A percentile compares a stretch with the other conserved stretches of the same genome.
Conservation (phyloP, 78 protist genomes). For the Planoprotostelium fungivorum region DNA sequence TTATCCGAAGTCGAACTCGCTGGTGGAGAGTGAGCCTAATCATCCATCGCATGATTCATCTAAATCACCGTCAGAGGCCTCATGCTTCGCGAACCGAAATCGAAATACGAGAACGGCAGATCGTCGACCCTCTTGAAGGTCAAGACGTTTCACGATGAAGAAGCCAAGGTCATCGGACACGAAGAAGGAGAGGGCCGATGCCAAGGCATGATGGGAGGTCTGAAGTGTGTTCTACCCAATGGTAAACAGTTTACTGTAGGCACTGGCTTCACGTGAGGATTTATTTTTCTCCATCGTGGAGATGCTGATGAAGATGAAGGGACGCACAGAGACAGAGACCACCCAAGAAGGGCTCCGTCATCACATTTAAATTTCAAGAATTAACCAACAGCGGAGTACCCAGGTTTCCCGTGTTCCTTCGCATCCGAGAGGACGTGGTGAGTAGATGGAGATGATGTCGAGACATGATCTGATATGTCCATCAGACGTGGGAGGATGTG, state of each 20-base stretch:
- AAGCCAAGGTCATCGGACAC: conserved; percentile 18
- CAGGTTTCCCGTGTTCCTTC: conserved; percentile 23
- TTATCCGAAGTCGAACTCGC: neutral
- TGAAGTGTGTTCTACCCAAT: conserved; percentile 3
- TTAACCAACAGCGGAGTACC: conserved; percentile 14
- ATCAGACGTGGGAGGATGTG: conserved; percentile 2
- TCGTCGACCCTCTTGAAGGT: conserved; percentile 19
- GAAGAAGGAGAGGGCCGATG: conserved; percentile 18
- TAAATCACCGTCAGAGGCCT: conserved; percentile 1
- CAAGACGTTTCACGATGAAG: conserved; percentile 15
- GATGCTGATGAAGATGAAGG: neutral
- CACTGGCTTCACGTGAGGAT: conserved; percentile 1
- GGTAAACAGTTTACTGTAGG: conserved; percentile 30
- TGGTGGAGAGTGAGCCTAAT: conserved; percentile 13
- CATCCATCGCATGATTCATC: neutral
- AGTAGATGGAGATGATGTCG: neutral
- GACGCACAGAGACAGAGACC: conserved; percentile 18
- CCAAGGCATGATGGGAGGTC: conserved; percentile 8
- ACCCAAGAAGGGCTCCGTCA: conserved; percentile 13
- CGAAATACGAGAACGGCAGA: conserved; percentile 14
- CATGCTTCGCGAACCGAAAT: conserved; percentile 29
- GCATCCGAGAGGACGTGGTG: conserved; percentile 6
- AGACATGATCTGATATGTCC: neutral
- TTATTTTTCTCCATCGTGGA: neutral
- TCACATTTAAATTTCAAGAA: conserved; percentile 21